Percentiles rank a stretch among this genome's conserved stretches.
Conservation (phyloP, 495 filamentous ascomycete genomes). For the Podospora tetraspora region DNA sequence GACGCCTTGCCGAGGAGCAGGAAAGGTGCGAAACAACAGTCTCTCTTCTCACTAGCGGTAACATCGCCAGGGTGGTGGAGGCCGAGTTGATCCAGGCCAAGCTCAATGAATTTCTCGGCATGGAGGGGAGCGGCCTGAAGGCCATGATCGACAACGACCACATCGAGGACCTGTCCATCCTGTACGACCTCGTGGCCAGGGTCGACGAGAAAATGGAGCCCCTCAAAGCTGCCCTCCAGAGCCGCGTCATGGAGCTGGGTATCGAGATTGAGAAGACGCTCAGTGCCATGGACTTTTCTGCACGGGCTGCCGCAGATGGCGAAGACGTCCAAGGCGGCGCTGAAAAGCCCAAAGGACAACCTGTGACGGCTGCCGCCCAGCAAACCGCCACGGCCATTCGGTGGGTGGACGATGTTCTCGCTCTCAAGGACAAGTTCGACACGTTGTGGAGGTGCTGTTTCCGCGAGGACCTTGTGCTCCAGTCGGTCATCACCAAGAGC, state of each 20-base stretch:
- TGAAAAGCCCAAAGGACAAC: conserved; percentile 39
- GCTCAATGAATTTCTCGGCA: conserved; percentile 72
- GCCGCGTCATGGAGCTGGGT: conserved; percentile 74
- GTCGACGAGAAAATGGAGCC: conserved; percentile 71
- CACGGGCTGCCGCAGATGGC: conserved; percentile 43
- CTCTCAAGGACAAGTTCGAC: conserved; percentile 87
- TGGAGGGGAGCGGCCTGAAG: conserved; percentile 77
- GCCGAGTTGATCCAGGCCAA: conserved; percentile 69
- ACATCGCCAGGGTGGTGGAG: conserved; percentile 75
- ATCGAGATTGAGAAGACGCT: conserved; percentile 71
- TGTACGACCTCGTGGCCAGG: conserved; percentile 71
- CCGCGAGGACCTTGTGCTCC: conserved; percentile 65
- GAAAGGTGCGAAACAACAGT: conserved; percentile 77
- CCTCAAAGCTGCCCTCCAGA: conserved; percentile 63
- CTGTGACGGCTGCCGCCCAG: conserved; percentile 43
- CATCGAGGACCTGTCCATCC: conserved; percentile 63
- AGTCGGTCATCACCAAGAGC: conserved; percentile 75
- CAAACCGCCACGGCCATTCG: conserved; percentile 76
- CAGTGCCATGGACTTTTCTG: conserved; percentile 42
- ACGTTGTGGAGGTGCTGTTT: conserved; percentile 65
- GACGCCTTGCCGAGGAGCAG: conserved; percentile 71
- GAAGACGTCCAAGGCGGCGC: conserved; percentile 45
- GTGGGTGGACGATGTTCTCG: conserved; percentile 90
- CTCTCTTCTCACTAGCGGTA: conserved; percentile 60
- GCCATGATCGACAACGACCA: conserved; percentile 91